Evolutionary conservation across 306 rosid genomes (phyloP), one percentile per base, ranked within the genome.

Genomic region (Begonia fuchsioides): DNA sequence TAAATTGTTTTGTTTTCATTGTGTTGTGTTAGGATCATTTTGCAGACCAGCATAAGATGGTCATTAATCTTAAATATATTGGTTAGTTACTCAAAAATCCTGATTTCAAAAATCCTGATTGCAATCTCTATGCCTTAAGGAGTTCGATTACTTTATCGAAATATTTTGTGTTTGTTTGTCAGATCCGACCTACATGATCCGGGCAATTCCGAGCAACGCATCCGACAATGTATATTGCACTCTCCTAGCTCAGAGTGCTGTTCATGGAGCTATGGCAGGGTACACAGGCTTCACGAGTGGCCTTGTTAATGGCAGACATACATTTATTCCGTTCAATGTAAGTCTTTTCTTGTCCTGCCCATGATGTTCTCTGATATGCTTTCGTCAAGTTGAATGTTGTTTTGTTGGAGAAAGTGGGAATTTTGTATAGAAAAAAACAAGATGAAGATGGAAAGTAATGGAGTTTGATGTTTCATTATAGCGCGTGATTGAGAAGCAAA

Each of bases 151-250:
- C 5, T 13, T 4, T 26, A 26, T 26, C 8, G 35, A 4, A 26
- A 26, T 26, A 6, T 4, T n/a, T n/a, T 47, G 15, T 39, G 38
- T 52, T 53, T 16, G n/a, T 54, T 41, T 59, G 54, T 57, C 76
- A 86, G 96, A 86, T 79, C 96, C 96, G 18, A 86, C 93, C 12
- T 86, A 86, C 79, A 86, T 86, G 96, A 81, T 86, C 63, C 81
- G 96, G 14, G 96, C 93, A 46, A 51, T 86, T 74, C 96, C 90
- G 50, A 59, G 96, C 64, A 86, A 79, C 72, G 96, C 86, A 54
- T 80, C 96, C 1, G 96, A 86, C 66, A 86, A 79, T 46, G 90
- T 86, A 61, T 82, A 82, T 66, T 78, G 90, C 67, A 86, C 96
- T 43, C 86, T 81, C 45, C 93, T 86, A 65, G 93, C 86, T 55